Percentiles rank a stretch among this genome's conserved stretches.
Conservation (phyloP, 2,329 filamentous ascomycete species). For the Shiraia bambusicola region DNA sequence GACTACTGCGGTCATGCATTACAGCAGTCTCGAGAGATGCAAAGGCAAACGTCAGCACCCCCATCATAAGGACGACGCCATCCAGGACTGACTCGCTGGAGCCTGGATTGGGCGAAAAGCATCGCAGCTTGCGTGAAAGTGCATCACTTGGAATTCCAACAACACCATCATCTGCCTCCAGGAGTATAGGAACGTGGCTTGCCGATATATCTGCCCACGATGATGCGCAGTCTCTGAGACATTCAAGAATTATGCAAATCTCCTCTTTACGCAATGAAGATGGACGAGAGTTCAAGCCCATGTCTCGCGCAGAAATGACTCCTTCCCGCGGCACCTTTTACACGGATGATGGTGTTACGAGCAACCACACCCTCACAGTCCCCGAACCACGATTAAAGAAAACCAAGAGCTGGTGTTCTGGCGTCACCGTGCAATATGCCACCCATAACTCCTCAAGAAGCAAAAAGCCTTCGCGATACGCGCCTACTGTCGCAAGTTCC, state of each 20-base stretch:
- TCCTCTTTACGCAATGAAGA: slow-evolving; percentile 5
- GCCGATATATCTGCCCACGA: slow-evolving; percentile 29
- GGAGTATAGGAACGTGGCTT: slow-evolving; percentile 34
- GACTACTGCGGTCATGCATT: slow-evolving; percentile 28
- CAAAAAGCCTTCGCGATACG: slow-evolving; percentile 13
- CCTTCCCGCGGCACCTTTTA: slow-evolving; percentile 34
- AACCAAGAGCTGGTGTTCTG: slow-evolving; percentile 27
- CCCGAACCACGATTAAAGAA: slow-evolving; percentile 22
- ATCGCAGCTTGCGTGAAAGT: slow-evolving; percentile 20
- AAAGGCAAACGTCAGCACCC: slow-evolving; percentile 5
- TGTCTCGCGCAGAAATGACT: slow-evolving; percentile 11
- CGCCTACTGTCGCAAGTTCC: slow-evolving; percentile 26
- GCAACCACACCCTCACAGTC: slow-evolving; percentile 19
- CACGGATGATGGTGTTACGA: slow-evolving; percentile 30
- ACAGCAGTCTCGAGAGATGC: slow-evolving; percentile 19
- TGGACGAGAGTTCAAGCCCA: slow-evolving; percentile 12
- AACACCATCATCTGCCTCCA: slow-evolving; percentile 9
- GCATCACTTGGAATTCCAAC: slow-evolving; percentile 14
- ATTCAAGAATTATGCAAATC: slow-evolving; percentile 19
- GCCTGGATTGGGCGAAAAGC: slow-evolving; percentile 21
- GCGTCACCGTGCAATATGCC: slow-evolving; percentile 12
- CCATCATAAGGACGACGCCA: slow-evolving; percentile 17
- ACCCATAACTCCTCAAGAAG: slow-evolving; percentile 15
- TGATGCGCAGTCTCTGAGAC: slow-evolving; percentile 18
- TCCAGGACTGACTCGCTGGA: slow-evolving; percentile 28